Evolutionary conservation across 441 rosid species (phyloP), one percentile per base, ranked within the genome.

Genomic region (Adansonia rubrostipa): DNA sequence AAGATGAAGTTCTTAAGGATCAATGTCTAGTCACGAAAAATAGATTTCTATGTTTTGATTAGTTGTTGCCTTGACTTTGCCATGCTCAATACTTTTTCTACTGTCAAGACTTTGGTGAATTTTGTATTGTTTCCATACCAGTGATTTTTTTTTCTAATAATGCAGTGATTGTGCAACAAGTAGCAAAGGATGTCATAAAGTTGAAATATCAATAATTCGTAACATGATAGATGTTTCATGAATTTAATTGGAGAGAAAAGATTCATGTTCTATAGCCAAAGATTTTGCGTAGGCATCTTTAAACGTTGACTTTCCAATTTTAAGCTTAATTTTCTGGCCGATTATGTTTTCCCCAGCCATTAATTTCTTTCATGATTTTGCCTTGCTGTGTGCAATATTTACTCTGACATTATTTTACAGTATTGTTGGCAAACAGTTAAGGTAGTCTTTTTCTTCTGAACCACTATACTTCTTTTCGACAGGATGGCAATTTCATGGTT

Each of bases 401-500:
- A 6, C 22, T 44, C 10, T 17, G 44, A 53, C 62, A 24, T 33
- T n/a, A 15, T 62, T 73, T 72, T 11, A 57, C 11, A 0, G 15
- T 20, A 54, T 60, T 72, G 40, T 61, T 61, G 36, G 72, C 60
- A n/a, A 69, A 72, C 57, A 73, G 57, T 51, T 5, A 11, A 36
- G 42, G 50, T 6, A 15, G 72, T 77, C 45, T 6, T 61, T 58
- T 80, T 80, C 73, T 80, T 45, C 76, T 71, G 57, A 75, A 44
- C 10, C 24, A 14, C 44, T 75, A 63, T 83, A 73, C 67, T 71
- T 57, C 40, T 20, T 80, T 67, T 77, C 56, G 76, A 82, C 89
- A 95, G 99, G 98, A 92, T 83, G 95, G 97, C 73, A 92, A 92
- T 83, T 94, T 90, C 84, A 91, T 96, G 97, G 99, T 96, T 82